phyloP scores from a whole-genome alignment of 73 alveolate genomes.

The Paramecium tetraurelia region DNA sequence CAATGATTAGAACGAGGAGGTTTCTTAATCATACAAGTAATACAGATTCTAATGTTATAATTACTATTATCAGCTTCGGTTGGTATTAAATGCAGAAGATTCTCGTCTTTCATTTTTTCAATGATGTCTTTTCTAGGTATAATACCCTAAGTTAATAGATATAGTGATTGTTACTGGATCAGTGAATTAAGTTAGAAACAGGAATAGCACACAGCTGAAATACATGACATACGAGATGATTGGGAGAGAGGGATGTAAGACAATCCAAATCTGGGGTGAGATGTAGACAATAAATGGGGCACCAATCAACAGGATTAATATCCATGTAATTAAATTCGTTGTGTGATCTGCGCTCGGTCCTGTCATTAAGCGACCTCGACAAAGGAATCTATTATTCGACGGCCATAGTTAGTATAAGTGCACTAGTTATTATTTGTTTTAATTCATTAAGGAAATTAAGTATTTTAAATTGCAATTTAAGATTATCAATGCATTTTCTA shows the following conservation, averaged over 20 bases:
- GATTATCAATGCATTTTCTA: not conserved
- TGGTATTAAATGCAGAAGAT: not conserved
- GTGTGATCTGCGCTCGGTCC: conserved; percentile 64
- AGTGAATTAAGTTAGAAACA: not conserved
- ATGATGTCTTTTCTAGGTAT: conserved; percentile 46
- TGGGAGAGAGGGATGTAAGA: conserved; percentile 58
- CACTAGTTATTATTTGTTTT: not conserved
- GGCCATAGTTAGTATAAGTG: conserved; percentile 62
- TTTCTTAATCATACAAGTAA: conserved; percentile 69
- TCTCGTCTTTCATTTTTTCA: not conserved
- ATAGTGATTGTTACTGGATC: not conserved
- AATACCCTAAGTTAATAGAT: not conserved
- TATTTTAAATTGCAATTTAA: not conserved
- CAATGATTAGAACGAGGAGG: conserved; percentile 81
- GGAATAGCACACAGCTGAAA: not conserved
- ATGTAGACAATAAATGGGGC: conserved; percentile 39
- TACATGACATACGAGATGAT: not conserved
- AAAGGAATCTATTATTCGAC: conserved; percentile 59
- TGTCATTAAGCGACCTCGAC: conserved; percentile 52
- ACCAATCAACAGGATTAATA: not conserved
- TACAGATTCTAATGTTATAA: conserved; percentile 53
- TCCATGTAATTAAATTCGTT: conserved; percentile 49
- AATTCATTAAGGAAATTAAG: not conserved
- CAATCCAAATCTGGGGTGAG: conserved; percentile 38
- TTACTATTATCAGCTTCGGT: not conserved